A percentile compares a stretch with the other conserved stretches of the same genome.
phyloP scores from a whole-genome alignment of 805 yeast species.

The Metschnikowia sp. region DNA sequence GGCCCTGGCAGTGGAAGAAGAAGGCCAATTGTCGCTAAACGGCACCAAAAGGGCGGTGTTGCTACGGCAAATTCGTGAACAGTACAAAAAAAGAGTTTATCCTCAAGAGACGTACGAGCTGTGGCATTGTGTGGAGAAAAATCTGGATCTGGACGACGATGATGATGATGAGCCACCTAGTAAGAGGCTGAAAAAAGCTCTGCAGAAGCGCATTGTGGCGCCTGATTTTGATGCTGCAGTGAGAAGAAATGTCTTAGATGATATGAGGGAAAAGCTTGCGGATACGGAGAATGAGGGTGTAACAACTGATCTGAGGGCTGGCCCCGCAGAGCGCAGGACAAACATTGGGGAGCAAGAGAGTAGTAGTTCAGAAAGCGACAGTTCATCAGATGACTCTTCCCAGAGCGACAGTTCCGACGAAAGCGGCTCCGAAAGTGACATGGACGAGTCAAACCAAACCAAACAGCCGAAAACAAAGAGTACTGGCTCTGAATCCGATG shows the following conservation, averaged over 20 bases:
- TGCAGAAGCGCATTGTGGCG: no score
- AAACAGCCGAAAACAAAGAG: background rate
- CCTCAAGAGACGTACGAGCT: slow-evolving; percentile 17
- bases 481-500: background rate
- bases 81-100: slow-evolving; percentile 7
- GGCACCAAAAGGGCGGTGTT: slow-evolving; percentile 13
- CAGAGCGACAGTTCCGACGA: background rate
- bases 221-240: no score
- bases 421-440: background rate
- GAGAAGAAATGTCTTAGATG: no score
- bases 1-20: slow-evolving; percentile 6
- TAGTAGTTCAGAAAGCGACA: no score
- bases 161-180: background rate
- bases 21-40: slow-evolving; percentile 10
- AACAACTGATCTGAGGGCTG: no score
- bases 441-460: no score
- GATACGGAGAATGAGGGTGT: no score
- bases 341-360: no score
- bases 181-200: no score
- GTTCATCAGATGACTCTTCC: background rate
- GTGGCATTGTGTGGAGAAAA: slow-evolving; percentile 8
- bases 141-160: background rate
- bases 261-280: no score
- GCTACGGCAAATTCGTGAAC: slow-evolving; percentile 16
- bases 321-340: no score